Percentiles rank a stretch among this genome's conserved stretches.
Evolutionary conservation across 2,329 filamentous ascomycete genomes (phyloP).

Genomic region (Parastagonospora avenae): DNA sequence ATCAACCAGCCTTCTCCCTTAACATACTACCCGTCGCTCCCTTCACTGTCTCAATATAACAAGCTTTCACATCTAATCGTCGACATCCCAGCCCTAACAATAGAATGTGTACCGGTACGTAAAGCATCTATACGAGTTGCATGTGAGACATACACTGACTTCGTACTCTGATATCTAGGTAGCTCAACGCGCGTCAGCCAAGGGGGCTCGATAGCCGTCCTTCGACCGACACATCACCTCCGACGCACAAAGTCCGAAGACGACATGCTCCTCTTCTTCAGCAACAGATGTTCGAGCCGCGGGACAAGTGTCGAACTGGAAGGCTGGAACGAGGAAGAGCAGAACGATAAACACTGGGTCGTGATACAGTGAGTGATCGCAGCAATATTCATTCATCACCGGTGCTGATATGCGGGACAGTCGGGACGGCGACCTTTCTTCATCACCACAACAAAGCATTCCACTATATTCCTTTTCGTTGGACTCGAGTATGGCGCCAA

Average conservation of each 20-base stretch:
- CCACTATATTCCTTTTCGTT: slow-evolving; percentile 37
- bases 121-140: too few species aligned
- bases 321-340: slow-evolving; percentile 17
- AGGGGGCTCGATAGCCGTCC: slow-evolving; percentile 44
- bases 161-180: too few species aligned
- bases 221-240: slow-evolving; percentile 23
- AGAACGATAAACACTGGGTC: slow-evolving; percentile 26
- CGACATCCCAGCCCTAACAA: background rate
- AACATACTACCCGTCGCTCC: background rate
- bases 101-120: slow-evolving; percentile 42
- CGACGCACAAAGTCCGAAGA: slow-evolving; percentile 11
- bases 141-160: too few species aligned
- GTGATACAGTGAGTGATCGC: slow-evolving; percentile 36
- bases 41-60: background rate
- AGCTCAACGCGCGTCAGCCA: slow-evolving; percentile 34
- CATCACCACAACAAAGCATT: slow-evolving; percentile 7
- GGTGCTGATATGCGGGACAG: slow-evolving; percentile 11
- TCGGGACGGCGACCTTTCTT: slow-evolving; percentile 38
- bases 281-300: slow-evolving; percentile 23
- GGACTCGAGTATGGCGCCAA: background rate
- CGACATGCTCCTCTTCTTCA: slow-evolving; percentile 36
- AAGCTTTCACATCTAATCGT: too few species aligned
- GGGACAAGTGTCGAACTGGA: slow-evolving; percentile 37
- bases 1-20: background rate
- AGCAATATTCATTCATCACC: too few species aligned